Percentiles rank a stretch among this genome's conserved stretches.
phyloP scores from a whole-genome alignment of 2,329 filamentous ascomycete species.

The Colletotrichum somersetense region DNA sequence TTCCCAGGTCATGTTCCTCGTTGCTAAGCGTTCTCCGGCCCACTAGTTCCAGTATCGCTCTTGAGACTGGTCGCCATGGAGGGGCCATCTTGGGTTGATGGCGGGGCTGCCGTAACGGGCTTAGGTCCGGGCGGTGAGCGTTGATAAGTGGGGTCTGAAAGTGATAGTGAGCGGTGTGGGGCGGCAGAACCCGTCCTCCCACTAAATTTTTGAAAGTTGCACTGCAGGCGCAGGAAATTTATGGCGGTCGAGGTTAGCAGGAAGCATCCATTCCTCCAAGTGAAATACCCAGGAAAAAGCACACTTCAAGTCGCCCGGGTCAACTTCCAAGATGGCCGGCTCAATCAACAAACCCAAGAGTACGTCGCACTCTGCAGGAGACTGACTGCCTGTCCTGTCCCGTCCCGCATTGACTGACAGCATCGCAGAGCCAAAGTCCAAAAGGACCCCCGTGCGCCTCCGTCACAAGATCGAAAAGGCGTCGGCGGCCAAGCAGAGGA shows the following conservation, averaged over 20 bases:
- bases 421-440: conserved; percentile 87
- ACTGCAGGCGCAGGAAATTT: conserved; percentile 35
- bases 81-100: not conserved
- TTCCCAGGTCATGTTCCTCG: not conserved
- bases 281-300: not conserved
- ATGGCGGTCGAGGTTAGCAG: conserved; percentile 22
- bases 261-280: not conserved
- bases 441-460: conserved; percentile 89
- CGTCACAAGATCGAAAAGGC: conserved; percentile 97
- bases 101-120: conserved; percentile 23
- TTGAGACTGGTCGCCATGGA: conserved; percentile 1
- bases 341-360: conserved; percentile 68
- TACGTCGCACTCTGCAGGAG: conserved; percentile 48
- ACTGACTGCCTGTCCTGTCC: not conserved
- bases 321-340: conserved; percentile 60
- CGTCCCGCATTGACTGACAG: conserved; percentile 12
- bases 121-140: conserved; percentile 33
- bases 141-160: conserved; percentile 12
- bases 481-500: conserved; percentile 89
- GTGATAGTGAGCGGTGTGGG: conserved; percentile 36
- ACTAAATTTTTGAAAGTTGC: conserved; percentile 44
- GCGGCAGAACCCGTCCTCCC: conserved; percentile 41
- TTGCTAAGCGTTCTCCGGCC: conserved; percentile 23
- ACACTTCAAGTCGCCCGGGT: conserved; percentile 5
- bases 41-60: conserved; percentile 23